phyloP scores from a whole-genome alignment of 2,329 filamentous ascomycete species.

The Ramichloridium luteum region DNA sequence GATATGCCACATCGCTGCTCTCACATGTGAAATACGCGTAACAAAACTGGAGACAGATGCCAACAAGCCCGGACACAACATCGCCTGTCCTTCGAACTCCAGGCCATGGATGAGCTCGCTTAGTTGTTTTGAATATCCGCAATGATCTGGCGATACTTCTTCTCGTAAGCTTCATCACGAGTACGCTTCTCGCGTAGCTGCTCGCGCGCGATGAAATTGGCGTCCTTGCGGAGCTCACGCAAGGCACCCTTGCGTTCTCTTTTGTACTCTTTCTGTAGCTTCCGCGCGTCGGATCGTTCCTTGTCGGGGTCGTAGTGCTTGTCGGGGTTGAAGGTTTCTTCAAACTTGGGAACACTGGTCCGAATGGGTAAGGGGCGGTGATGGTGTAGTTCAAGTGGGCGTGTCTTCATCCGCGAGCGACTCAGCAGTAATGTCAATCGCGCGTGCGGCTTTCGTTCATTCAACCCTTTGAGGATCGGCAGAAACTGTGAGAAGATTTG shows the following conservation, averaged over 20 bases:
- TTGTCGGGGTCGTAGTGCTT: conserved; percentile 96
- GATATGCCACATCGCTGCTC: too few species aligned
- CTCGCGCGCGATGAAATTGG: conserved; percentile 84
- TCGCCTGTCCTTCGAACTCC: too few species aligned
- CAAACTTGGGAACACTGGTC: conserved; percentile 82
- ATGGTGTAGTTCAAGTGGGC: conserved; percentile 76
- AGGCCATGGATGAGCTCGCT: too few species aligned
- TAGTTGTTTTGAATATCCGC: conserved; percentile 94
- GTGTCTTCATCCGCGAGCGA: conserved; percentile 53
- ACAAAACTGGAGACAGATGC: too few species aligned
- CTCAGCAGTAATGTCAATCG: conserved; percentile 51
- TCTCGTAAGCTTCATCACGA: conserved; percentile 85
- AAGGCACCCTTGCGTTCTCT: conserved; percentile 89
- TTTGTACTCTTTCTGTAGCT: conserved; percentile 84
- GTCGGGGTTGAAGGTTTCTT: conserved; percentile 85
- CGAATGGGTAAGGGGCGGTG: conserved; percentile 84
- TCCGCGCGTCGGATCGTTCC: conserved; percentile 72
- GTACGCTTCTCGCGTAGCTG: conserved; percentile 85
- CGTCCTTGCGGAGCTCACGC: conserved; percentile 88
- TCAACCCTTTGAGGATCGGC: conserved; percentile 20
- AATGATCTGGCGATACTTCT: conserved; percentile 84
- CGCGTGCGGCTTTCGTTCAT: conserved; percentile 37
- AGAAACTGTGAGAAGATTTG: conserved; percentile 61
- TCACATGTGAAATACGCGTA: too few species aligned
- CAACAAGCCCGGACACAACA: too few species aligned